Evolutionary conservation across 306 rosid species (phyloP).

Genomic region (Trifolium repens): DNA sequence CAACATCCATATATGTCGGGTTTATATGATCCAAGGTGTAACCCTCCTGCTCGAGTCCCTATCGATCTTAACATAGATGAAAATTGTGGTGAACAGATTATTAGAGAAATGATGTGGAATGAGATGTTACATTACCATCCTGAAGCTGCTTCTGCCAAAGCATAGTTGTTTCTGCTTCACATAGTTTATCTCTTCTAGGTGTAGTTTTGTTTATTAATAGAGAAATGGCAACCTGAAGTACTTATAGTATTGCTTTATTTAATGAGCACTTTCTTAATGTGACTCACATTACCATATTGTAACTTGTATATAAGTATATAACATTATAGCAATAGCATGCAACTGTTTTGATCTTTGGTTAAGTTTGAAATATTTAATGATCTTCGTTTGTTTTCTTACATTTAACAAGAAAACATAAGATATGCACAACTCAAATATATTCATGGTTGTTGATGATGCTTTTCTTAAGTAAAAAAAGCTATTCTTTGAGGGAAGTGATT

Average conservation of each 20-base stretch:
- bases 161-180: constrained; percentile 34
- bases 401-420: too few species aligned
- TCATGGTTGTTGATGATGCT: too few species aligned
- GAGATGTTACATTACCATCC: constrained; percentile 87
- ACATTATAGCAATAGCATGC: too few species aligned
- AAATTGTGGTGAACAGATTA: constrained; percentile 53
- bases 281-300: neutral
- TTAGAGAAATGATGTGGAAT: constrained; percentile 86
- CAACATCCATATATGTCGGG: constrained; percentile 82
- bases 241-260: constrained; percentile 36
- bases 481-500: too few species aligned
- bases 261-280: neutral
- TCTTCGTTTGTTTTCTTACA: too few species aligned
- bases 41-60: constrained; percentile 65
- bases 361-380: too few species aligned
- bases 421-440: too few species aligned
- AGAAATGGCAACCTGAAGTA: constrained; percentile 34
- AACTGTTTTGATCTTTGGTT: too few species aligned
- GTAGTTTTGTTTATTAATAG: constrained; percentile 21
- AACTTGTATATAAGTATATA: constrained; percentile 35
- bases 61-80: constrained; percentile 75
- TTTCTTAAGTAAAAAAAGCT: too few species aligned
- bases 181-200: constrained; percentile 8
- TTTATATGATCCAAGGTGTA: constrained; percentile 61
- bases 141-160: constrained; percentile 51